Conservation (phyloP, 1,284 basidiomycete species). For the Marasmius fiardii region DNA sequence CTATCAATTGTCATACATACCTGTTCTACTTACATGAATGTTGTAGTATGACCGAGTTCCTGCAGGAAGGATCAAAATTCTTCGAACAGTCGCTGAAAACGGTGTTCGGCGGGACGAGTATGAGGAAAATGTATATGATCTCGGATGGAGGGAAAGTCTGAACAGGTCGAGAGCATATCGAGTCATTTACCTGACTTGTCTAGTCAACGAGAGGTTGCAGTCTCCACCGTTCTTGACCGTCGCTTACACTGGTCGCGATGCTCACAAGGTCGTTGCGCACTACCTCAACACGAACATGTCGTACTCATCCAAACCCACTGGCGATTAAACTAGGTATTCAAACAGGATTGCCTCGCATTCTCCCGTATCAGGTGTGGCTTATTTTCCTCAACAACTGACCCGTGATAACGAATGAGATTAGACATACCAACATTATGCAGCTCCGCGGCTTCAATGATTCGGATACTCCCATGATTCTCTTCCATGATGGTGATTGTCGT, state of each 20-base stretch:
- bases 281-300: background rate
- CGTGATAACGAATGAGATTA: background rate
- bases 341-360: background rate
- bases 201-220: background rate
- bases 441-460: background rate
- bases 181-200: background rate
- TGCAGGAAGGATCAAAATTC: background rate
- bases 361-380: background rate
- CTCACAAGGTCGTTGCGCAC: background rate
- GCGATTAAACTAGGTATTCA: too few species aligned
- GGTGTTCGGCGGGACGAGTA: background rate
- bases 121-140: background rate
- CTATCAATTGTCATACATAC: background rate
- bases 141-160: background rate
- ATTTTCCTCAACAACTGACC: background rate
- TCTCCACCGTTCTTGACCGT: background rate
- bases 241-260: background rate
- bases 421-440: background rate
- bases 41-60: background rate
- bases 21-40: background rate
- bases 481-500: background rate
- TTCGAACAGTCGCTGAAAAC: background rate
- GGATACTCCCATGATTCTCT: background rate
- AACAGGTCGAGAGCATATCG: background rate
- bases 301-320: background rate